Evolutionary conservation across 2,329 filamentous ascomycete species (phyloP).

Genomic region (Metarhizium brunneum): DNA sequence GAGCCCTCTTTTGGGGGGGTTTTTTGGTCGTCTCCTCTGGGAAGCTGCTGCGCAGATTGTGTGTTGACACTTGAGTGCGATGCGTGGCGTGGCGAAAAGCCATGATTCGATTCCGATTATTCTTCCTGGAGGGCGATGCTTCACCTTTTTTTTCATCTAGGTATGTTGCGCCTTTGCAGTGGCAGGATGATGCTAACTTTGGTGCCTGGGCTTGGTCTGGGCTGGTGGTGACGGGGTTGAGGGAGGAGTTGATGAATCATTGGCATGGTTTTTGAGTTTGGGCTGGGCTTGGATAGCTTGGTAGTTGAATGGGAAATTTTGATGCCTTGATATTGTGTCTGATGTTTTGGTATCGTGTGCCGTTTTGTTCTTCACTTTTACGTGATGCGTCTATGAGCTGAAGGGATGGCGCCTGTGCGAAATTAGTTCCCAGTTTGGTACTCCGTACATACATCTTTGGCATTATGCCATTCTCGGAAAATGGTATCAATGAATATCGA

Average conservation of each 20-base stretch:
- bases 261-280: not conserved
- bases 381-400: not conserved
- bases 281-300: not conserved
- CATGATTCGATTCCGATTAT: conserved; percentile 18
- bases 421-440: not conserved
- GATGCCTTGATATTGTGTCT: not conserved
- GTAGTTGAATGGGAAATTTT: not conserved
- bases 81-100: conserved; percentile 13
- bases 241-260: not conserved
- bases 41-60: conserved; percentile 16
- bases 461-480: not conserved
- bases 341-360: not conserved
- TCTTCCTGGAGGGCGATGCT: conserved; percentile 15
- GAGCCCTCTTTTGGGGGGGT: not conserved
- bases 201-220: conserved; percentile 1
- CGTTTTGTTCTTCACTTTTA: not conserved
- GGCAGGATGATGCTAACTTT: conserved; percentile 4
- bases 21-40: conserved; percentile 7
- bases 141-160: conserved; percentile 10
- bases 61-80: conserved; percentile 16
- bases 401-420: not conserved
- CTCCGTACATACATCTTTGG: not conserved
- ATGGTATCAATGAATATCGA: not conserved
- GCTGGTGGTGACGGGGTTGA: not conserved
- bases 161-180: conserved; percentile 6